These are phyloP conservation scores for Salinomyces thailandicus DNA, from an alignment of 2,329 filamentous ascomycete genomes.

Conservation along the genomic window DNA sequence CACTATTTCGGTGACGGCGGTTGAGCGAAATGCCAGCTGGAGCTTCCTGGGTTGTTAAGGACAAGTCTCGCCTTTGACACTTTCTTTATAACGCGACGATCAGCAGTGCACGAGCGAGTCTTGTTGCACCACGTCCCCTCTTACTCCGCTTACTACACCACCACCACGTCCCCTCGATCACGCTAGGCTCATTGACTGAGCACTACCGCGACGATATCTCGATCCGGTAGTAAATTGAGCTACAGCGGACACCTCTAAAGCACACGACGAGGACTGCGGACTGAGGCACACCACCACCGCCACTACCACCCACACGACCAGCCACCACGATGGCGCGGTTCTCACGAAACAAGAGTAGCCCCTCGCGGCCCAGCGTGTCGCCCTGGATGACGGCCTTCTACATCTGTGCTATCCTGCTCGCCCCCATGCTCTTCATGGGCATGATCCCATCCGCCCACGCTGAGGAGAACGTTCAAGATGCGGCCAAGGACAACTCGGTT, in stretches of 20 bases:
- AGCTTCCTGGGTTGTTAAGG: background rate
- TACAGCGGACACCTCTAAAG: background rate
- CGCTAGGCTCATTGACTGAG: conserved; percentile 1
- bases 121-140: background rate
- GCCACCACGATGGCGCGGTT: conserved; percentile 27
- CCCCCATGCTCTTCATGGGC: conserved; percentile 75
- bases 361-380: conserved; percentile 17
- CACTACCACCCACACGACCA: conserved; percentile 8
- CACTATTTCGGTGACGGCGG: background rate
- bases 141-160: background rate
- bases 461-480: conserved; percentile 51
- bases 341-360: conserved; percentile 22
- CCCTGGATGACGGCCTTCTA: conserved; percentile 79
- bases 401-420: conserved; percentile 75
- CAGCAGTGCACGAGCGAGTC: background rate
- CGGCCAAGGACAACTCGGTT: conserved; percentile 54
- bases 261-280: background rate
- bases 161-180: background rate
- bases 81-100: background rate
- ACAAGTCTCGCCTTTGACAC: background rate
- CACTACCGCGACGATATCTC: too few relatives aligned
- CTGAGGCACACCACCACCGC: background rate
- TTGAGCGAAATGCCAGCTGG: conserved; percentile 1
- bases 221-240: too few relatives aligned
- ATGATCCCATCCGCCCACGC: conserved; percentile 49